These are phyloP conservation scores for Kazachstania africana DNA, from an alignment of 805 yeast species.

Conservation along the genomic window DNA sequence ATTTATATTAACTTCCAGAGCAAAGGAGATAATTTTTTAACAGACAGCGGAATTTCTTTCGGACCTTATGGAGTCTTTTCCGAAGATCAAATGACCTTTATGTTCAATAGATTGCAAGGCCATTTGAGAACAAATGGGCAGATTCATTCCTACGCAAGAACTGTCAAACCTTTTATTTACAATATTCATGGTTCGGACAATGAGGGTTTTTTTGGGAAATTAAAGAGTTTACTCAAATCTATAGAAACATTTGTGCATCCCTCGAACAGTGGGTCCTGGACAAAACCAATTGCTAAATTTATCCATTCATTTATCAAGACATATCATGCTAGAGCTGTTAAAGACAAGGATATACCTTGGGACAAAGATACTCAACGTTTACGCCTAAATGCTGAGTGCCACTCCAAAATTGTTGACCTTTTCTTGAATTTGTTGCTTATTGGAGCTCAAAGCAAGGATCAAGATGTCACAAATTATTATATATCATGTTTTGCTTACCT, in stretches of 20 bases:
- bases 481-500: slow-evolving; percentile 50
- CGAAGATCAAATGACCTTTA: slow-evolving; percentile 44
- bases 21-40: slow-evolving; percentile 8
- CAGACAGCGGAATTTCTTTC: slow-evolving; percentile 11
- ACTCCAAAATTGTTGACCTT: slow-evolving; percentile 25
- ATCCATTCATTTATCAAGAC: slow-evolving; percentile 47
- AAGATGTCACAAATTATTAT: slow-evolving; percentile 43
- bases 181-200: slow-evolving; percentile 45
- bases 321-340: slow-evolving; percentile 47
- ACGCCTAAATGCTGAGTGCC: slow-evolving; percentile 25
- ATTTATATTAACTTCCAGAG: slow-evolving; percentile 26
- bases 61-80: slow-evolving; percentile 55
- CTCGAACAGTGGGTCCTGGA: slow-evolving; percentile 87
- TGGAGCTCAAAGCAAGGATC: slow-evolving; percentile 72
- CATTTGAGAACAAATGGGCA: slow-evolving; percentile 28
- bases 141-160: slow-evolving; percentile 33
- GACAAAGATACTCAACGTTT: slow-evolving; percentile 8
- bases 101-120: slow-evolving; percentile 44
- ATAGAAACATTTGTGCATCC: slow-evolving; percentile 82
- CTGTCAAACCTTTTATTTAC: slow-evolving; percentile 38
- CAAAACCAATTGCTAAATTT: slow-evolving; percentile 53
- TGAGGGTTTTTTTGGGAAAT: slow-evolving; percentile 35
- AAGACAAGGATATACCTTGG: slow-evolving; percentile 24
- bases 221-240: slow-evolving; percentile 51
- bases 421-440: slow-evolving; percentile 44